A percentile compares a stretch with the other conserved stretches of the same genome.
phyloP scores from a whole-genome alignment of 2,329 filamentous ascomycete species.

The Acephala macrosclerotiorum region DNA sequence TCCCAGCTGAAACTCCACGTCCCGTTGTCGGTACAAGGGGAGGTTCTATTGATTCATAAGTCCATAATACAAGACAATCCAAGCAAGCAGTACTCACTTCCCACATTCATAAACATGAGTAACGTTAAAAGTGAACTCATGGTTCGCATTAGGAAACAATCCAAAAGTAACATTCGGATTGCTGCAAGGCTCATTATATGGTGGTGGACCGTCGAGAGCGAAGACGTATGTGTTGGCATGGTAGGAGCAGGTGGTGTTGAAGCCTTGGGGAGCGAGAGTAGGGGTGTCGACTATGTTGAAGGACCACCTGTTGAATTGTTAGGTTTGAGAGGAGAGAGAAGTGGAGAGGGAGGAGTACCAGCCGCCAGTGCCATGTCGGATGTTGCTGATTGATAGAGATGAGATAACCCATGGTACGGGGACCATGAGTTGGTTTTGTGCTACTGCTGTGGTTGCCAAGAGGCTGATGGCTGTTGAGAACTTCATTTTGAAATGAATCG shows the following conservation, averaged over 20 bases:
- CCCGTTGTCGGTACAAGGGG: constrained; percentile 31
- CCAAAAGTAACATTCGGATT: constrained; percentile 34
- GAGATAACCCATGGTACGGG: constrained; percentile 30
- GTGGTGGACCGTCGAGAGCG: constrained; percentile 25
- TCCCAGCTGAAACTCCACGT: constrained; percentile 32
- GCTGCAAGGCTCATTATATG: constrained; percentile 25
- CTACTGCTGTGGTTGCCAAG: background rate
- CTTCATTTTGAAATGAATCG: constrained; percentile 41
- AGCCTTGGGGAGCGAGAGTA: constrained; percentile 28
- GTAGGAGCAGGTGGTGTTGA: constrained; percentile 33
- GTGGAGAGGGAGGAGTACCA: constrained; percentile 22
- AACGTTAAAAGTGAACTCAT: constrained; percentile 31
- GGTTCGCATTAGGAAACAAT: constrained; percentile 23
- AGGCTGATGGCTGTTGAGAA: constrained; percentile 1
- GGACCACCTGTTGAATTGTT: constrained; percentile 25
- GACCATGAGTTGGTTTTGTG: constrained; percentile 18
- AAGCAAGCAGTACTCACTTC: constrained; percentile 19
- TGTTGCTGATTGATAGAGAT: constrained; percentile 26
- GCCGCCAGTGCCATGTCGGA: constrained; percentile 32
- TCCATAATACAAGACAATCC: too few relatives aligned
- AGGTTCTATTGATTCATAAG: background rate
- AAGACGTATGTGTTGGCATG: constrained; percentile 20
- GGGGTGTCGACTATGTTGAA: constrained; percentile 32
- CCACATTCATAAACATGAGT: constrained; percentile 33
- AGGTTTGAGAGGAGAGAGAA: background rate